These are phyloP conservation scores for Camellia granthamiana DNA, from an alignment of 148 eudicot genomes.

Conservation along the genomic window DNA sequence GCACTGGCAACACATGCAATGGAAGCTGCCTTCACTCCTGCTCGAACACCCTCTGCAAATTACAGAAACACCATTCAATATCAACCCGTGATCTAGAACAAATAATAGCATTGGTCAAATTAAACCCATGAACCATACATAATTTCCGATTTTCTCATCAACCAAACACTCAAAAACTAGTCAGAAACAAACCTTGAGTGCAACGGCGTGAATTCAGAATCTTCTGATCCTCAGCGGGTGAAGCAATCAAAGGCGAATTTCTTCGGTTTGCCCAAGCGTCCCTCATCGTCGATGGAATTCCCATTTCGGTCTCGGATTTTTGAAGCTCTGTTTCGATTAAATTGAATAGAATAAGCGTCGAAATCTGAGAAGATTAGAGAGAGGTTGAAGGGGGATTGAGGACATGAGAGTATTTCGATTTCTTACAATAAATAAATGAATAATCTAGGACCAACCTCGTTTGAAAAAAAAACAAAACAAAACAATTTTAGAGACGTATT, in stretches of 20 bases:
- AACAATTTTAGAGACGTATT: too few species aligned
- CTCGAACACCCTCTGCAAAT: constrained; percentile 68
- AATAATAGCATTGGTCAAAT: background rate
- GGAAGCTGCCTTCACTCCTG: constrained; percentile 73
- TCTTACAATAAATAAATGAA: background rate
- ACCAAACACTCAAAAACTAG: background rate
- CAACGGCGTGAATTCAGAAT: constrained; percentile 26
- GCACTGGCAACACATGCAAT: constrained; percentile 55
- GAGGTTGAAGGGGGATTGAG: background rate
- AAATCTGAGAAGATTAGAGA: background rate
- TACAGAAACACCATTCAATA: constrained; percentile 6
- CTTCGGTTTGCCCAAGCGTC: constrained; percentile 21
- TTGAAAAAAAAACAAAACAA: too few species aligned
- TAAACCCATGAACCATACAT: too few species aligned
- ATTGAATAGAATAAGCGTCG: background rate
- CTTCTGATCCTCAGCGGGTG: constrained; percentile 42
- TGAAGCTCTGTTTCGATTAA: background rate
- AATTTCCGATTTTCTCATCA: background rate
- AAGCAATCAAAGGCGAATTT: constrained; percentile 32
- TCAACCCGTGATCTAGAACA: background rate
- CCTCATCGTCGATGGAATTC: constrained; percentile 34
- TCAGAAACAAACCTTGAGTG: constrained; percentile 35
- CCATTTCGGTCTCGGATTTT: constrained; percentile 24
- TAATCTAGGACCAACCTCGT: too few species aligned
- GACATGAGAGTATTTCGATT: background rate